Evolutionary conservation across 1,139 yeast genomes (phyloP).

Genomic region (Meyerozyma athensensis): DNA sequence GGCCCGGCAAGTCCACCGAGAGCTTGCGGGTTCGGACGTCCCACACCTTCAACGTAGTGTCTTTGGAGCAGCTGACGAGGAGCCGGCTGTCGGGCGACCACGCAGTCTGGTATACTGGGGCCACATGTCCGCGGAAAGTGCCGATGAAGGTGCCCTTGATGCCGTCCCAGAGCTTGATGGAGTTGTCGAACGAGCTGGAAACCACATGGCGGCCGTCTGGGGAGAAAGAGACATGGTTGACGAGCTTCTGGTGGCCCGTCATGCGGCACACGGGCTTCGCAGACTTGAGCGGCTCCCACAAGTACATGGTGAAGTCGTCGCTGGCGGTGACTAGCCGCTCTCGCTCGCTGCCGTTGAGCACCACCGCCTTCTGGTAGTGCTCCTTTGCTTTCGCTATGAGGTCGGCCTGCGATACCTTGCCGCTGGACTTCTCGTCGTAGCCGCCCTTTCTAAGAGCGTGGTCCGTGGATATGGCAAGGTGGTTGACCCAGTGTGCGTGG

Average conservation of each 20-base stretch:
- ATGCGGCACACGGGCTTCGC: conserved; percentile 83
- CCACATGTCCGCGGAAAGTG: conserved; percentile 94
- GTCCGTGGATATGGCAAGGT: conserved; percentile 86
- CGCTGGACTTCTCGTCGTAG: conserved; percentile 47
- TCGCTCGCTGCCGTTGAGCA: conserved; percentile 57
- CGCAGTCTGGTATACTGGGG: conserved; percentile 96
- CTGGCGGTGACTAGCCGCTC: conserved; percentile 93
- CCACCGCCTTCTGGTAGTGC: conserved; percentile 76
- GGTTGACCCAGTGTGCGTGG: conserved; percentile 98
- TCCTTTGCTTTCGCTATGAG: conserved; percentile 32
- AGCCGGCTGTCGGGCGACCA: conserved; percentile 96
- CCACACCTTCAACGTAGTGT: conserved; percentile 97
- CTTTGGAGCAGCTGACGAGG: conserved; percentile 90
- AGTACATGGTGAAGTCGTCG: conserved; percentile 96
- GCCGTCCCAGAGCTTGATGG: conserved; percentile 95
- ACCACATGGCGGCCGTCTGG: conserved; percentile 93
- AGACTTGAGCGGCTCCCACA: conserved; percentile 87
- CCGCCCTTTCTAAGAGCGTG: conserved; percentile 82
- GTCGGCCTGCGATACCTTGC: conserved; percentile 22
- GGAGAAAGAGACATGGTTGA: conserved; percentile 91
- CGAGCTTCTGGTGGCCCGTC: conserved; percentile 97
- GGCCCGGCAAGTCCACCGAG: conserved; percentile 90
- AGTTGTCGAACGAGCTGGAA: conserved; percentile 92
- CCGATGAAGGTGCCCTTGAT: conserved; percentile 84
- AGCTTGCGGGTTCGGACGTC: conserved; percentile 82